Base-by-base conservation (phyloP, 2,329 filamentous ascomycete species). In the Cladosporium colombiae region DNA sequence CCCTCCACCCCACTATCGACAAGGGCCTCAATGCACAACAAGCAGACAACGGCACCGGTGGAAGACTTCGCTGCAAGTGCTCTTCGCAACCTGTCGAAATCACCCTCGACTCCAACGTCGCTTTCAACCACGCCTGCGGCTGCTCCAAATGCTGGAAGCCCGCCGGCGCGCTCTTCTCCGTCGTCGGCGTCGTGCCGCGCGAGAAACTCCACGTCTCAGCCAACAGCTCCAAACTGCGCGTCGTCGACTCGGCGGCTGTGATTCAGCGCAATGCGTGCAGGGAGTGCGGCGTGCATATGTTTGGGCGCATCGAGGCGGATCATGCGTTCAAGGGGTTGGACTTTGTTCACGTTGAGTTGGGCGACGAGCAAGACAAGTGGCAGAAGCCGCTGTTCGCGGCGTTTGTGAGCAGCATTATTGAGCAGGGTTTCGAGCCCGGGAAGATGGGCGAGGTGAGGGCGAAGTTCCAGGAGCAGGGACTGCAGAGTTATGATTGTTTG, bases 91-190 rank as follows among this genome's bases (percentile, higher is more conserved):
- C 83, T 29, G 85, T 90, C 66, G 83, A 86, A 72, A 81, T 90
- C 25, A 82, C 81, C 0, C 81, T 90, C 46, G 75, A 71, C 66
- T 79, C 83, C 74, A 86, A 89, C 71, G 84, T 91, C 65, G 79
- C 82, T 1, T 87, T 90, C 81, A 90, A 91, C 81, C 88, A 91
- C 78, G 87, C 86, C 64, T 90, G 88, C 77, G 88, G 88, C 68
- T 90, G 88, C 79, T 89, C 87, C 64, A 88, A 90, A 76, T 90
- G 88, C 83, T 91, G 87, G 87, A 91, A 90, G 77, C 88, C 88
- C 5, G 66, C 77, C 2, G 86, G 86, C 33, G 82, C 87, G 0
- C 83, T 90, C 67, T 90, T 91, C 81, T 85, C 85, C 67, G 73
- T 90, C 70, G 82, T 91, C 57, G 88, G 79, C 66, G 88, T 90